Evolutionary conservation across 345 rosid species (phyloP), one percentile per base, ranked within the genome.

Genomic region (Passiflora organensis): DNA sequence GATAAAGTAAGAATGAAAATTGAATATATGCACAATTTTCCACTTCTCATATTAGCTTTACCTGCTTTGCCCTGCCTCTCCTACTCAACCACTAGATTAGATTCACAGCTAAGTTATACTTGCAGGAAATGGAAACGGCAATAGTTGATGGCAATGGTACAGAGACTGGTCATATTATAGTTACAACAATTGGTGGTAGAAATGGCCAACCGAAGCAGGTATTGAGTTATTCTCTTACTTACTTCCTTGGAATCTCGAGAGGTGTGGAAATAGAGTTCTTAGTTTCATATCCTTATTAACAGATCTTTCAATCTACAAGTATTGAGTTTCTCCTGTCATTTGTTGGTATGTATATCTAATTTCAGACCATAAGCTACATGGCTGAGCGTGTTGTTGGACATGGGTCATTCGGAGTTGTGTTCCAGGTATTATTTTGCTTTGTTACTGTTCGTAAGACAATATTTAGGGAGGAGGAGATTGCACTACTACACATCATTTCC

Each of bases 191-290:
- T 58, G 99, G 99, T 60, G 99, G 99, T 47, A 78, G 83, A 80
- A 86, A 93, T 64, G 96, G 96, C 64, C 95, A 89, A 67, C 94
- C 95, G 13, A 93, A 86, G 70, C 96, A 86, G 95, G 98, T 91
- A 73, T 11, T 9, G 3, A 51, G 43, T 43, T 12, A 11, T 2
- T 1, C n/a, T 25, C 14, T 43, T 10, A 11, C 20, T 16, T 28
- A 11, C 42, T 18, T 42, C 42, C 39, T 41, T 37, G 41, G 41
- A 36, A 37, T 37, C n/a, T n/a, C n/a, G n/a, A n/a, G n/a, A n/a
- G n/a, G n/a, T n/a, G n/a, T n/a, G n/a, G n/a, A n/a, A n/a, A n/a
- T n/a, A n/a, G n/a, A n/a, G n/a, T n/a, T n/a, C n/a, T n/a, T n/a
- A n/a, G n/a, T n/a, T n/a, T n/a, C n/a, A n/a, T n/a, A n/a, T n/a